These are phyloP conservation scores for Clitopilus passeckerianus DNA, from an alignment of 768 basidiomycete species.

Conservation along the genomic window DNA sequence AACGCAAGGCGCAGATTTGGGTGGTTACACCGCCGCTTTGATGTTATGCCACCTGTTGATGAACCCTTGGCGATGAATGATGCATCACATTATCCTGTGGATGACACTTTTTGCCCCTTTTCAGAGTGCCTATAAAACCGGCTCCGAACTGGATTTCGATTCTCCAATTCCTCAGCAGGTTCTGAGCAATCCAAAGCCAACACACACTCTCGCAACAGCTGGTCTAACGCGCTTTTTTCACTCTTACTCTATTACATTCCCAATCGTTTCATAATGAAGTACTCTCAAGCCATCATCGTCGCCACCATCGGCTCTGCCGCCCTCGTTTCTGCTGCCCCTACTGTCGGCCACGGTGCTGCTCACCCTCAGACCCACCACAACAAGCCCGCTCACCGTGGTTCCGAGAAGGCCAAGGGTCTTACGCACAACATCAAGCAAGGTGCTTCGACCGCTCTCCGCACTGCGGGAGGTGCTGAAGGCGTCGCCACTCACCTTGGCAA, in stretches of 20 bases:
- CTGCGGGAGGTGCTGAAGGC: not conserved
- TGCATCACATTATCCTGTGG: not conserved
- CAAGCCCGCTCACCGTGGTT: not conserved
- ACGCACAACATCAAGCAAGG: not conserved
- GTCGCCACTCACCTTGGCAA: not conserved
- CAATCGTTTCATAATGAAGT: conserved; percentile 8
- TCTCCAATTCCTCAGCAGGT: conserved; percentile 12
- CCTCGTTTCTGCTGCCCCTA: conserved; percentile 6
- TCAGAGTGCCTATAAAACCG: conserved; percentile 3
- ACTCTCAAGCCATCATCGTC: conserved; percentile 9
- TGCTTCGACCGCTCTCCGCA: not conserved
- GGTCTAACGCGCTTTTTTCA: conserved; percentile 8
- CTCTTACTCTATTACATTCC: not conserved
- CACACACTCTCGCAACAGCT: conserved; percentile 5
- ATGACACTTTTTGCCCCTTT: not conserved
- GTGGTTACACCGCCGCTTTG: too few relatives aligned
- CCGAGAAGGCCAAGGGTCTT: not conserved
- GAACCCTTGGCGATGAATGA: not conserved
- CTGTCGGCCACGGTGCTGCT: not conserved
- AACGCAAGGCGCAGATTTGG: too few relatives aligned
- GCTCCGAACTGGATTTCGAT: not conserved
- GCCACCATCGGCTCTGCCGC: conserved; percentile 10
- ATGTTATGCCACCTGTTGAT: too few relatives aligned
- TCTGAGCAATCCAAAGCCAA: conserved; percentile 7
- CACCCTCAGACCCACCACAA: not conserved